Evolutionary conservation across 305 asterid genomes (phyloP), one percentile per base, ranked within the genome.

Genomic region (Fraxinus paxiana): DNA sequence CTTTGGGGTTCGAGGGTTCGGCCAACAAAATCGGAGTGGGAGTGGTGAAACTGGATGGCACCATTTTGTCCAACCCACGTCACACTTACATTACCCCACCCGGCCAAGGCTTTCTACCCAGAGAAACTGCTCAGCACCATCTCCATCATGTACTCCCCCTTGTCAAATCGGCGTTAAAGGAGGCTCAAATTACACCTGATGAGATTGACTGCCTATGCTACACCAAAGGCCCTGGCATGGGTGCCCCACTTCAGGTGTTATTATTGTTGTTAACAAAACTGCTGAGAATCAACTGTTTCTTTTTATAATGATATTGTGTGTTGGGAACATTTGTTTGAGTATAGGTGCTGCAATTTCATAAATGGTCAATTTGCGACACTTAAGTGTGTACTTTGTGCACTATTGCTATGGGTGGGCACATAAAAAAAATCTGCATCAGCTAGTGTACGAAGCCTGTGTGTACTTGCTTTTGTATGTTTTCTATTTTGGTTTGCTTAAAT

Each of bases 151-250:
- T 96, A 79, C 88, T 94, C 3, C 97, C 98, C 5, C 91, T 96
- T 74, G 88, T 94, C 34, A 92, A 89, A 77, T 84, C 88, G 41
- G 99, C 99, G 10, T 54, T 96, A 46, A 85, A 86, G 26, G 90
- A 88, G 80, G 98, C 99, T 2, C 79, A 88, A 15, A 81, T 96
- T 76, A 84, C 92, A 2, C 84, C 88, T 0, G 83, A 82, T 1
- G 92, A 92, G 18, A 80, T 96, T 33, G 96, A 96, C 78, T 96
- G 99, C 84, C 85, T 96, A 69, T 96, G 99, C 91, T 96, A 96
- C 76, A 96, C 99, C 56, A 94, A 92, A 83, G 99, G 99, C 75
- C 99, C 99, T 2, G 97, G 99, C 31, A 96, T 96, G 98, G 99
- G 99, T 2, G 97, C 94, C 18, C 99, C 93, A 10, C 91, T 90